Evolutionary conservation across 1,284 basidiomycete genomes (phyloP).

Genomic region (Hemileccinum hortonii): DNA sequence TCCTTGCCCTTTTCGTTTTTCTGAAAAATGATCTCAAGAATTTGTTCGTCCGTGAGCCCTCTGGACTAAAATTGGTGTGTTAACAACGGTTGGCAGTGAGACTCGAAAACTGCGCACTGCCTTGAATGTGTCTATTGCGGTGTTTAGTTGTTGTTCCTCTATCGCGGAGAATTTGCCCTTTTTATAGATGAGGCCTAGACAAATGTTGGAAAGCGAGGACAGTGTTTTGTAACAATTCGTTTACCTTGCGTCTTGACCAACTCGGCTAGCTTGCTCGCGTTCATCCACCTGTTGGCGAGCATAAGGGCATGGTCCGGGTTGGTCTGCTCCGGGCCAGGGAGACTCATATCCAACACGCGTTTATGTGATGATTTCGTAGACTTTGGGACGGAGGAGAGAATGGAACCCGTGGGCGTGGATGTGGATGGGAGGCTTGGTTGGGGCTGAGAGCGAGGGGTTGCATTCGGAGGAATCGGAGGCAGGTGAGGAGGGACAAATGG

Average conservation of each 20-base stretch:
- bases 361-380: conserved; percentile 38
- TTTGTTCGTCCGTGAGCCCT: conserved; percentile 49
- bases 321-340: conserved; percentile 33
- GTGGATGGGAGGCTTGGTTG: conserved; percentile 42
- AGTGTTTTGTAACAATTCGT: conserved; percentile 4
- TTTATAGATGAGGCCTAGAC: conserved; percentile 72
- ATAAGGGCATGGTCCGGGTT: conserved; percentile 49
- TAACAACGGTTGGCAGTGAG: conserved; percentile 1
- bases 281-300: conserved; percentile 74
- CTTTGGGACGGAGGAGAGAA: conserved; percentile 37
- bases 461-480: conserved; percentile 22
- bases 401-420: conserved; percentile 42
- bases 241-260: conserved; percentile 66
- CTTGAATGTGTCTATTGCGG: conserved; percentile 64
- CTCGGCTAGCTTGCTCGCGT: conserved; percentile 61
- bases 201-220: conserved; percentile 9
- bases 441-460: conserved; percentile 18
- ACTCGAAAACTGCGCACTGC: conserved; percentile 41
- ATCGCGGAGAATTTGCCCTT: conserved; percentile 80
- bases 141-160: conserved; percentile 64
- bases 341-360: conserved; percentile 32
- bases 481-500: conserved; percentile 37
- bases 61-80: conserved; percentile 40
- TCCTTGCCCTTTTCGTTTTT: conserved; percentile 60
- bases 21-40: conserved; percentile 63